A percentile compares a stretch with the other conserved stretches of the same genome.
Evolutionary conservation across 305 asterid genomes (phyloP).

Genomic region (Fraxinus nigra): DNA sequence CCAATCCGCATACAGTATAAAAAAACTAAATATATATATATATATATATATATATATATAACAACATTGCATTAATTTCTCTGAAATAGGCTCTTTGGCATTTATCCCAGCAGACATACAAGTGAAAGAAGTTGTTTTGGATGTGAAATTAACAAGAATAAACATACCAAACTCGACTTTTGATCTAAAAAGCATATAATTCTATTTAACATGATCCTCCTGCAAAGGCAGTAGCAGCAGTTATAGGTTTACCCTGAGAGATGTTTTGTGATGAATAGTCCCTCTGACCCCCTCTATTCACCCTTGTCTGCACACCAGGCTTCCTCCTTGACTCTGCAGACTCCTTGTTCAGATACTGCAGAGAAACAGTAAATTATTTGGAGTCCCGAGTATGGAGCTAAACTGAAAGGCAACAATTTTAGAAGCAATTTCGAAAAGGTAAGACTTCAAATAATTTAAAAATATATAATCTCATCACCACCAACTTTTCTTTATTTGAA

Average conservation of each 20-base stretch:
- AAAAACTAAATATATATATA: neutral
- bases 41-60: neutral
- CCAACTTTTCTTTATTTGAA: neutral
- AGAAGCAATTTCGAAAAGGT: neutral
- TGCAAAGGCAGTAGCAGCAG: slow-evolving; percentile 2
- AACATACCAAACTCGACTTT: slow-evolving; percentile 8
- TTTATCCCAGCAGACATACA: slow-evolving; percentile 7
- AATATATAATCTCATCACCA: neutral
- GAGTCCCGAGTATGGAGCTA: neutral
- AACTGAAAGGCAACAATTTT: slow-evolving; percentile 10
- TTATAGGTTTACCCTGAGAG: slow-evolving; percentile 58
- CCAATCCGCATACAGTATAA: neutral
- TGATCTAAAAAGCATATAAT: neutral
- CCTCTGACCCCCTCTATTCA: slow-evolving; percentile 66
- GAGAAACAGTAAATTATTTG: slow-evolving; percentile 15
- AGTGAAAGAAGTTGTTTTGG: slow-evolving; percentile 8
- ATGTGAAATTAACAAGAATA: slow-evolving; percentile 4
- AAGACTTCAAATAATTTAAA: neutral
- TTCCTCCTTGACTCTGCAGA: slow-evolving; percentile 66
- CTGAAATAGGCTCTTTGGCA: neutral
- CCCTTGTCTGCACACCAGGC: slow-evolving; percentile 60
- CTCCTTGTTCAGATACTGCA: slow-evolving; percentile 68
- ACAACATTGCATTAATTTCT: neutral
- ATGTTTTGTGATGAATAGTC: slow-evolving; percentile 49
- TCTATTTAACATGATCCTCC: slow-evolving; percentile 7